A percentile compares a stretch with the other conserved stretches of the same genome.
These are phyloP conservation scores for Aspergillus sclerotiicarbonarius DNA, from an alignment of 495 filamentous ascomycete genomes.

Conservation along the genomic window DNA sequence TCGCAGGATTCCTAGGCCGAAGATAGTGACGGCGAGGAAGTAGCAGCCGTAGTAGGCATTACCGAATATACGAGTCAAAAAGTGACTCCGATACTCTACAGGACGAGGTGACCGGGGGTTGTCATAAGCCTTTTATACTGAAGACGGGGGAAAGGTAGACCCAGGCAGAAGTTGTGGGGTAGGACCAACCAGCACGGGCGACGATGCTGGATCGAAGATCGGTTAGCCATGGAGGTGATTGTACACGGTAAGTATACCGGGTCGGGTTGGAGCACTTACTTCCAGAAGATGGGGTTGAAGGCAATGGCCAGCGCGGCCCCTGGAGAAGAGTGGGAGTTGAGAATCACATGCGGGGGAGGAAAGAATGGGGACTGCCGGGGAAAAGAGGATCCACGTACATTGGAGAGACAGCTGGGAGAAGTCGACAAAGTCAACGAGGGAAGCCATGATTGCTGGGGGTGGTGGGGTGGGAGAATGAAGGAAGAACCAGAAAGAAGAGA, in stretches of 20 bases:
- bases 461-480: background rate
- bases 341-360: constrained; percentile 35
- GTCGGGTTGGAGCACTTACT: constrained; percentile 35
- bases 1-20: constrained; percentile 83
- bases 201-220: constrained; percentile 34
- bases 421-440: constrained; percentile 42
- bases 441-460: constrained; percentile 25
- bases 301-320: constrained; percentile 50
- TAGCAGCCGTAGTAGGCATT: constrained; percentile 85
- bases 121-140: constrained; percentile 12
- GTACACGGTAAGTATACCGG: background rate
- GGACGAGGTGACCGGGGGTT: constrained; percentile 9
- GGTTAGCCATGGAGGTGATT: constrained; percentile 13
- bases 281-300: constrained; percentile 59
- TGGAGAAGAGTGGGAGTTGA: constrained; percentile 24
- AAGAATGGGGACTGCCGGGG: background rate
- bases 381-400: constrained; percentile 29
- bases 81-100: constrained; percentile 85
- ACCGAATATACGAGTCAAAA: constrained; percentile 84
- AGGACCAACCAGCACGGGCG: constrained; percentile 44
- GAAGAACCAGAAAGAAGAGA: background rate
- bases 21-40: constrained; percentile 81
- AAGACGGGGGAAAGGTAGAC: background rate
- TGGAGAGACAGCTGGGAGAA: constrained; percentile 45
- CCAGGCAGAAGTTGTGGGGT: background rate